Percentiles rank a stretch among this genome's conserved stretches.
Conservation (phyloP, 106 monocot genomes). For the Acorus calamus region DNA sequence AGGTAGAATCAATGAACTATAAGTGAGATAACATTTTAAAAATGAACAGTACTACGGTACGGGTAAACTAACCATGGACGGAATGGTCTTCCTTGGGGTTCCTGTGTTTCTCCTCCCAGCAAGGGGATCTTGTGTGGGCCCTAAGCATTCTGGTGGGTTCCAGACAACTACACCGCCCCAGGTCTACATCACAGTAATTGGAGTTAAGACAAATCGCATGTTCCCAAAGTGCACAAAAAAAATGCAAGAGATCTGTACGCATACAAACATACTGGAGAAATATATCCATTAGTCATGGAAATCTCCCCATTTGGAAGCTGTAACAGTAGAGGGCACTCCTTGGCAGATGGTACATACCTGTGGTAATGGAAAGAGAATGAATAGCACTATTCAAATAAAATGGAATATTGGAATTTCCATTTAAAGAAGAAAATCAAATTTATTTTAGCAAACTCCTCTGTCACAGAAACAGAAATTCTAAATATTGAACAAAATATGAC, state of each 20-base stretch:
- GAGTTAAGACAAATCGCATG: background rate
- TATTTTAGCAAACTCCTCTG: too few species aligned
- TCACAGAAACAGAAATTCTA: too few species aligned
- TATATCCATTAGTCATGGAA: constrained; percentile 81
- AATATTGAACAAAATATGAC: too few species aligned
- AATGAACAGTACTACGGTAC: too few species aligned
- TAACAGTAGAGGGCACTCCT: constrained; percentile 78
- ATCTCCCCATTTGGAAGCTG: constrained; percentile 54
- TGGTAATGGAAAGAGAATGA: too few species aligned
- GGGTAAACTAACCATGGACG: constrained; percentile 32
- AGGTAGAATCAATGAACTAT: too few species aligned
- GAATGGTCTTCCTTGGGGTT: constrained; percentile 20
- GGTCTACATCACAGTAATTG: constrained; percentile 44
- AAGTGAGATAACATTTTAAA: too few species aligned
- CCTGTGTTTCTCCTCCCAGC: too few species aligned
- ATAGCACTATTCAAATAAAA: too few species aligned
- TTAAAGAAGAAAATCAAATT: too few species aligned
- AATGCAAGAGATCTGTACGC: background rate
- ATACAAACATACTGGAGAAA: constrained; percentile 69
- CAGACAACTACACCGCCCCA: constrained; percentile 95
- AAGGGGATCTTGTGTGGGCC: constrained; percentile 16
- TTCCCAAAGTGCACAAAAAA: background rate
- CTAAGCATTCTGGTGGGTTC: constrained; percentile 70
- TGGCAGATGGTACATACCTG: constrained; percentile 81
- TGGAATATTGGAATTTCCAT: too few species aligned